Base-by-base conservation (phyloP, 2,329 filamentous ascomycete genomes). In the Fusarium duplospermum region DNA sequence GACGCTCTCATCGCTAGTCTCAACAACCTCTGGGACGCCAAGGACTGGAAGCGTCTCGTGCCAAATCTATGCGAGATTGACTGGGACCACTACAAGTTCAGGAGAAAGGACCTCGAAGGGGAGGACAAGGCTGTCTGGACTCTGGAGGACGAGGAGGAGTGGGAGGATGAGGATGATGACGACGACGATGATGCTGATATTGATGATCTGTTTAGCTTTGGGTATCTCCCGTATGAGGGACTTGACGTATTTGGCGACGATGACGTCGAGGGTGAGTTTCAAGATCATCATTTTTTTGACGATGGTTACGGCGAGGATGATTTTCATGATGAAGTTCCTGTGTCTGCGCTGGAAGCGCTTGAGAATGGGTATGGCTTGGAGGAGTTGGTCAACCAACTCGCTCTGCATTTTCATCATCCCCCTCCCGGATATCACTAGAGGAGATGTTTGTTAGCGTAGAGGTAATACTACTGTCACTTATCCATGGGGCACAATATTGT, bases 1-100 rank as follows among this genome's bases (percentile, higher is more conserved):
- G 64, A 63, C 13, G 40, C 35, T 3, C 67, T 73, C 2, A 16
- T 72, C 6, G 29, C 18, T 2, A 45, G 36, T 1, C 50, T 73
- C 24, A 73, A 74, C 3, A 16, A 20, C 3, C 68, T 73, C 42
- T 74, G 71, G 71, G 45, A 27, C 10, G 29, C 8, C 8, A 65
- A 62, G 18, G 59, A 61, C 1, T 36, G 27, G 5, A 22, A 54
- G 47, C 24, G 6, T n/a, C 47, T 65, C 4, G 64, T 69, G 4
- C 71, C 71, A 3, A 74, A 74, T 16, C 38, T 73, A 1, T n/a
- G 27, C 20, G 72, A 52, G 18, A 62, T 73, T 11, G 71, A 74
- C 20, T 69, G 71, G 64, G 71, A 73, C 14, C 67, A 72, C 42
- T 73, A 74, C 42, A 60, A 50, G 7, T 74, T 73, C n/a, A 54